These are phyloP conservation scores for Colletotrichum somersetense DNA, from an alignment of 2,329 filamentous ascomycete genomes.

Conservation along the genomic window DNA sequence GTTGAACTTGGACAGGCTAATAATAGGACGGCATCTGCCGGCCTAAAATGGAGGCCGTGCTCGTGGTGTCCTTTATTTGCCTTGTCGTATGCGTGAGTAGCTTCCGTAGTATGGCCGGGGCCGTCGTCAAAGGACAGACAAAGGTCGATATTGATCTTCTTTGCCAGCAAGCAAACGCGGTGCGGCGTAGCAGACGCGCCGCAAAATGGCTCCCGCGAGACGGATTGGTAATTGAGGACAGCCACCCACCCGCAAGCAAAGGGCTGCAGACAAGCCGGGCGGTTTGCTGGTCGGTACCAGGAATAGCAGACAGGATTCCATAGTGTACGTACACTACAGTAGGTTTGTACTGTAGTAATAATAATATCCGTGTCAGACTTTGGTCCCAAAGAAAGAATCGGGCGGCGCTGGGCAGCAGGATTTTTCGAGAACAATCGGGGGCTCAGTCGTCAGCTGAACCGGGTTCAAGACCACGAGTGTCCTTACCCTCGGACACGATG, in stretches of 20 bases:
- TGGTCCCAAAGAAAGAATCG: not conserved
- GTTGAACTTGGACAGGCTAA: not conserved
- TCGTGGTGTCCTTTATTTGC: not conserved
- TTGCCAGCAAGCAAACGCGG: conserved; percentile 14
- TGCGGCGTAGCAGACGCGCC: conserved; percentile 21
- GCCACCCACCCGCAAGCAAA: conserved; percentile 14
- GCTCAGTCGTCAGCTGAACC: not conserved
- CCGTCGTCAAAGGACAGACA: conserved; percentile 28
- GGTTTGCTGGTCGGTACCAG: conserved; percentile 18
- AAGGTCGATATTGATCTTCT: conserved; percentile 24
- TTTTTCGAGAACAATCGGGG: conserved; percentile 13
- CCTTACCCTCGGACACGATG: not conserved
- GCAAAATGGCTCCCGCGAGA: conserved; percentile 19
- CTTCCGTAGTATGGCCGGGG: conserved; percentile 31
- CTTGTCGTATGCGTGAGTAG: not conserved
- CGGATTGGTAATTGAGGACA: conserved; percentile 5
- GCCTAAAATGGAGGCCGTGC: conserved; percentile 11
- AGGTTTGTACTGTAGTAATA: not conserved
- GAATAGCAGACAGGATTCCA: conserved; percentile 5
- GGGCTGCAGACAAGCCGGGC: conserved; percentile 4
- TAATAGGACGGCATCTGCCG: conserved; percentile 14
- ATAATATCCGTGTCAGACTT: not conserved
- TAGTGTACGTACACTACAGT: too few relatives aligned
- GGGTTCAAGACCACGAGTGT: not conserved
- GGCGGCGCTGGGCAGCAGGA: conserved; percentile 4